Conservation (phyloP, 805 yeast species). For the Suhomyces xylopsoci region DNA sequence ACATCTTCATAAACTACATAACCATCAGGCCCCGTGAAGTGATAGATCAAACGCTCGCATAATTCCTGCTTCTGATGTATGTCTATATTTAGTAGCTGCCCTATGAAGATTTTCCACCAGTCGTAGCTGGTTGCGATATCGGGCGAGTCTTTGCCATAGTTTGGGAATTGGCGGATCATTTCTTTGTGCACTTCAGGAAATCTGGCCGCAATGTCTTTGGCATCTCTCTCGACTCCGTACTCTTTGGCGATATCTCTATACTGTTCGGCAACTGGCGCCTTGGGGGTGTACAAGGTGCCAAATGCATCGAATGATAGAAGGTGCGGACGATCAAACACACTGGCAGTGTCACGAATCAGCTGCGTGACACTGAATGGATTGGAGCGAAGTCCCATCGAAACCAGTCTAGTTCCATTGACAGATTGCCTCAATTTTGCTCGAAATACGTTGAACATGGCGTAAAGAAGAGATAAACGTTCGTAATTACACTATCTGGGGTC, state of each 20-base stretch:
- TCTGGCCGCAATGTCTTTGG: conserved; percentile 20
- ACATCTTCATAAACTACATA: conserved; percentile 57
- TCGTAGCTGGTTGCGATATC: conserved; percentile 23
- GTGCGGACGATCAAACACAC: conserved; percentile 35
- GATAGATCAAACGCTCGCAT: conserved; percentile 42
- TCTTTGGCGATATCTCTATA: conserved; percentile 48
- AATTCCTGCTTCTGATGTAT: conserved; percentile 30
- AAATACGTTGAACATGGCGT: not conserved
- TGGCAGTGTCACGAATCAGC: conserved; percentile 22
- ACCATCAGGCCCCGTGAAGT: conserved; percentile 51
- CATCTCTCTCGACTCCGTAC: conserved; percentile 39
- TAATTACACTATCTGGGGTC: not conserved
- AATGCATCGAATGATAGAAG: conserved; percentile 66
- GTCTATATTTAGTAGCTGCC: conserved; percentile 39
- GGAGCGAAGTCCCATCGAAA: conserved; percentile 10
- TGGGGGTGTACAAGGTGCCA: conserved; percentile 62
- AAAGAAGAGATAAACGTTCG: not conserved
- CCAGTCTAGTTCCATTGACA: not conserved
- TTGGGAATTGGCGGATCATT: conserved; percentile 46
- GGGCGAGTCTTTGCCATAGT: conserved; percentile 52
- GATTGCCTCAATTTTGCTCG: not conserved
- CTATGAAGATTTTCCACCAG: conserved; percentile 62
- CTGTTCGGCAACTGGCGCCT: conserved; percentile 49
- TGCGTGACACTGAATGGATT: conserved; percentile 18
- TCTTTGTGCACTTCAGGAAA: conserved; percentile 33